phyloP scores from a whole-genome alignment of 2,329 filamentous ascomycete species.

The Colletotrichum endophyticum region DNA sequence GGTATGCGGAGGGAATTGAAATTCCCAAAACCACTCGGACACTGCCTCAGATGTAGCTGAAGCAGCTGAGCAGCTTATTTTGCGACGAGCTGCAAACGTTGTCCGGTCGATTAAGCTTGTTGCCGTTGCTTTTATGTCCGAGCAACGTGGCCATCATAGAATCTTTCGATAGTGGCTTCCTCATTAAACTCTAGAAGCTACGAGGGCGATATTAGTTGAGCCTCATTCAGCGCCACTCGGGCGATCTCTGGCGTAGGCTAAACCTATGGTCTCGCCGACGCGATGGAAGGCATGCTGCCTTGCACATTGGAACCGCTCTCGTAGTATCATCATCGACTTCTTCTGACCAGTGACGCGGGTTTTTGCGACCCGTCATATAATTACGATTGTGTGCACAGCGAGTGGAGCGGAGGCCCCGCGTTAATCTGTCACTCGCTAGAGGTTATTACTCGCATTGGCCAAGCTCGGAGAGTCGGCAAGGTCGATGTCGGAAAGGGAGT shows the following conservation, averaged over 20 bases:
- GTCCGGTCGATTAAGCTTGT: background rate
- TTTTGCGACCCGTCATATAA: background rate
- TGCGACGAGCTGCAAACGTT: background rate
- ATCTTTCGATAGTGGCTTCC: background rate
- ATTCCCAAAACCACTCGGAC: background rate
- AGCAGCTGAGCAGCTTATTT: background rate
- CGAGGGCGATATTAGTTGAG: background rate
- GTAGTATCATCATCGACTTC: background rate
- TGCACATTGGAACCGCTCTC: background rate
- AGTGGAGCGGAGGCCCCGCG: background rate
- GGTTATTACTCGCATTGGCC: slow-evolving; percentile 12
- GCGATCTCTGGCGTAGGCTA: background rate
- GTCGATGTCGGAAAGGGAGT: background rate
- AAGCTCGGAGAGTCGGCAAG: background rate
- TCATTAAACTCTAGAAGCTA: background rate
- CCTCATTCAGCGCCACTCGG: background rate
- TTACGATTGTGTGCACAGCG: slow-evolving; percentile 11
- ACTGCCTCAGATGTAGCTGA: background rate
- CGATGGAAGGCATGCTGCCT: background rate
- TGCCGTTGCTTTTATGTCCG: background rate
- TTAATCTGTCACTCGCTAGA: slow-evolving; percentile 18
- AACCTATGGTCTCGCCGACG: background rate
- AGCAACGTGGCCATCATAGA: background rate
- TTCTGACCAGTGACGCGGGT: background rate
- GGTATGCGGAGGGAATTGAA: background rate